A percentile compares a stretch with the other conserved stretches of the same genome.
These are phyloP conservation scores for Vitis labrusca DNA, from an alignment of 164 flowering plant species.

Conservation along the genomic window DNA sequence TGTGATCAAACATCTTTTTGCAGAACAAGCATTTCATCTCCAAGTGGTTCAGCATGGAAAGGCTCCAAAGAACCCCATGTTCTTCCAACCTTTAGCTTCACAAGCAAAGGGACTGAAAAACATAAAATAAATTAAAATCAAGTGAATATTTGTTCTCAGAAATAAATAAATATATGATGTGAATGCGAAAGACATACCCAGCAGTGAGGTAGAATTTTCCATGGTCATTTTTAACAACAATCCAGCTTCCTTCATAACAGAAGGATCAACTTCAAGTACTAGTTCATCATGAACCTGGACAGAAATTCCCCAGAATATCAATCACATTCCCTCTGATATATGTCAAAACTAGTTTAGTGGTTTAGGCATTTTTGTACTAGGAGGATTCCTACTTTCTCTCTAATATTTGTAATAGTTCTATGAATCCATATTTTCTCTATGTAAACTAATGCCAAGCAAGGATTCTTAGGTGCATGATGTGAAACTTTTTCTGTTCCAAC, in stretches of 20 bases:
- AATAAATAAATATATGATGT: not conserved
- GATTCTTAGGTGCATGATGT: no score
- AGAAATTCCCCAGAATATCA: slow-evolving; percentile 7
- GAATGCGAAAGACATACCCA: slow-evolving; percentile 43
- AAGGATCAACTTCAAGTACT: slow-evolving; percentile 82
- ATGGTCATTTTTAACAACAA: slow-evolving; percentile 66
- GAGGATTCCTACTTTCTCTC: no score
- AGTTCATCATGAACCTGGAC: slow-evolving; percentile 91
- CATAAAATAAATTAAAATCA: not conserved
- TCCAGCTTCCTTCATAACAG: slow-evolving; percentile 68
- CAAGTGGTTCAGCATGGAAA: slow-evolving; percentile 31
- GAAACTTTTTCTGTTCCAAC: no score
- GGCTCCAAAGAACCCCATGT: slow-evolving; percentile 95
- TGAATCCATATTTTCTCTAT: no score
- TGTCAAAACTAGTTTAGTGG: not conserved
- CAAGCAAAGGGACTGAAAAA: slow-evolving; percentile 80
- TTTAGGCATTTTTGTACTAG: no score
- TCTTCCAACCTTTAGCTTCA: slow-evolving; percentile 81
- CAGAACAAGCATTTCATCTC: slow-evolving; percentile 5
- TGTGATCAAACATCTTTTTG: not conserved
- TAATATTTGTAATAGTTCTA: no score
- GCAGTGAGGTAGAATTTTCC: slow-evolving; percentile 87
- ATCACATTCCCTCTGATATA: not conserved
- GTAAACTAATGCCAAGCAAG: no score
- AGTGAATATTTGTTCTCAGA: not conserved